Base-by-base conservation (phyloP, 768 basidiomycete species). In the Sporobolomyces phaffii region DNA sequence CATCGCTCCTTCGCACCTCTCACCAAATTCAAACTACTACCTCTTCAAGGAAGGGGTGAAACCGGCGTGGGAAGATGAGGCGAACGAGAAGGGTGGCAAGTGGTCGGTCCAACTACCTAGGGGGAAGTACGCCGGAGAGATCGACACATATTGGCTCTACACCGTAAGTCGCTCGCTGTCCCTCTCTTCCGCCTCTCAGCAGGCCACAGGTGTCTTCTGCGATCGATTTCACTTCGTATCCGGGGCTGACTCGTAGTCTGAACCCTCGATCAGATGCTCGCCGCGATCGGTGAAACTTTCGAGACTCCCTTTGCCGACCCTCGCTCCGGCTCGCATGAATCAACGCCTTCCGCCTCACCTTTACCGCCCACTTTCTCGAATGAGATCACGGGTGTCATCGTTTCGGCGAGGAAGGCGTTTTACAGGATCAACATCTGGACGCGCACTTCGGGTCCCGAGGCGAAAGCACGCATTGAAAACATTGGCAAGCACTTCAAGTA, bases 351-450 rank as follows among this genome's bases (percentile, higher is more conserved):
- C 62, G 52, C 80, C 80, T 11, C 81, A 82, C 62, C 68, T 5
- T 86, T 41, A 80, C 90, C 72, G 87, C 88, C 73, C 77, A 79
- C 65, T 72, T 83, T 72, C 59, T 56, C 68, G 24, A 73, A 73
- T 67, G 70, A 75, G 53, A 80, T 84, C 58, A 97, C 93, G 0
- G 92, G 92, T 54, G 92, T 96, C 57, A 98, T 99, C 74, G 87
- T 97, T 50, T 93, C 90, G 7, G 87, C 90, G 48, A 87, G 96
- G 72, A 91, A 90, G 63, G 86, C 88, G 78, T 98, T 98, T 78
- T 99, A 91, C 81, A 88, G 96, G 45, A 78, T 99, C 74, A 92
- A 90, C 71, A 94, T 99, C 81, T 99, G 96, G 96, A 99, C 96
- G 53, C 85, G 94, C 44, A 89, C 94, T 7, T 88, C 90, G 38